phyloP scores from a whole-genome alignment of 1,284 basidiomycete genomes.

The Pseudozyma hubeiensis region DNA sequence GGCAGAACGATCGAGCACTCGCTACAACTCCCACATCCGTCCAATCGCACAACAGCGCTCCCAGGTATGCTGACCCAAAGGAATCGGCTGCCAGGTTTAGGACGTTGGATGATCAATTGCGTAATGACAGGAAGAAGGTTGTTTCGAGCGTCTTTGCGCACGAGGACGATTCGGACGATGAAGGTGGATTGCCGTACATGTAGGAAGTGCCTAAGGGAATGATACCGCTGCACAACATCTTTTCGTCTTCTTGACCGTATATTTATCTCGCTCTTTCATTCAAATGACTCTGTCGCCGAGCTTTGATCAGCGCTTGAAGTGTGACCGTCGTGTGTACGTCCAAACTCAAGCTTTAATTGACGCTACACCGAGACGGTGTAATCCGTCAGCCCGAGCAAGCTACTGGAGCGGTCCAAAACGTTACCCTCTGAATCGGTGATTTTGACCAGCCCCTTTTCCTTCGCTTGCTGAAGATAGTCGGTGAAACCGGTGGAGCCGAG shows the following conservation, averaged over 20 bases:
- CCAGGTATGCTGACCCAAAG: slow-evolving; percentile 39
- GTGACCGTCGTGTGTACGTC: too few species aligned
- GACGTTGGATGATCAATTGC: slow-evolving; percentile 33
- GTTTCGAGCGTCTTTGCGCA: slow-evolving; percentile 6
- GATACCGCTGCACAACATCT: background rate
- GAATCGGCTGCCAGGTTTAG: slow-evolving; percentile 31
- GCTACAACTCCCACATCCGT: slow-evolving; percentile 17
- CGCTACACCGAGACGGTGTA: slow-evolving; percentile 26
- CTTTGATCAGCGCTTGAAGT: too few species aligned
- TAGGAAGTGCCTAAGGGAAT: background rate
- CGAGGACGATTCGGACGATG: slow-evolving; percentile 30
- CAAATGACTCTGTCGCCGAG: too few species aligned
- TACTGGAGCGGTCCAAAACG: background rate
- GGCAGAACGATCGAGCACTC: slow-evolving; percentile 3
- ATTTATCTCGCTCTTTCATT: too few species aligned
- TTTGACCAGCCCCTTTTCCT: slow-evolving; percentile 30
- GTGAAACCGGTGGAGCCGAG: slow-evolving; percentile 44
- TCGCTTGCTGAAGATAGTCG: slow-evolving; percentile 42
- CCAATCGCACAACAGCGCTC: slow-evolving; percentile 9
- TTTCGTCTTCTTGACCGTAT: too few species aligned
- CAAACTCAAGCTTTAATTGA: background rate
- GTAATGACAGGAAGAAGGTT: slow-evolving; percentile 34
- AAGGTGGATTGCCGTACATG: slow-evolving; percentile 41
- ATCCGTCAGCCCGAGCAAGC: slow-evolving; percentile 27
- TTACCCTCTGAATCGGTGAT: slow-evolving; percentile 21